Evolutionary conservation across 148 eudicot species (phyloP).

Genomic region (Fagopyrum esculentum): DNA sequence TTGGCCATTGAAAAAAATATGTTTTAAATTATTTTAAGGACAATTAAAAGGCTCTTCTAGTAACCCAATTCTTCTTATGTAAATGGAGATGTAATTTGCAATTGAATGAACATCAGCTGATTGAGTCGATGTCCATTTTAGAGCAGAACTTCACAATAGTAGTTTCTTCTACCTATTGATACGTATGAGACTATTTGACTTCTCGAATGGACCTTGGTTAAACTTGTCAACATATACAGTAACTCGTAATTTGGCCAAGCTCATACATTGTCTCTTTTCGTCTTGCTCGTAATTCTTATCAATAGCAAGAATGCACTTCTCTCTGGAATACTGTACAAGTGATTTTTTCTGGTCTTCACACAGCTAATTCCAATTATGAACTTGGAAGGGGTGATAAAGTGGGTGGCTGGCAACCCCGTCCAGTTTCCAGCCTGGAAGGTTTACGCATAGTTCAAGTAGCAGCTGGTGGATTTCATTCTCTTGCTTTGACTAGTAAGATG

Average conservation of each 20-base stretch:
- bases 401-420: constrained; percentile 87
- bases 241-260: neutral
- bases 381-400: constrained; percentile 88
- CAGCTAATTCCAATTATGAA: constrained; percentile 95
- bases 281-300: neutral
- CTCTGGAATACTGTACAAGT: neutral
- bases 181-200: neutral
- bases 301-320: neutral
- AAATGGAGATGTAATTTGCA: neutral
- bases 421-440: constrained; percentile 53
- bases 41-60: neutral
- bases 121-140: neutral
- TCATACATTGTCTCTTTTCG: neutral
- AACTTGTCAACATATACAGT: neutral
- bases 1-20: neutral
- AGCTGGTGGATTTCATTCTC: constrained; percentile 91
- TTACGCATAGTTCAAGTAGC: constrained; percentile 68
- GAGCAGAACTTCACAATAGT: neutral
- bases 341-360: constrained; percentile 4
- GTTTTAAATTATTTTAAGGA: neutral
- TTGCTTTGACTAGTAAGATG: constrained; percentile 75
- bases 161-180: neutral
- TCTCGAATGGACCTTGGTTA: neutral
- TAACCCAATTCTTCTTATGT: neutral
- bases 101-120: neutral